Evolutionary conservation across 73 alveolate genomes (phyloP).

Genomic region (Paramecium biaurelia): DNA sequence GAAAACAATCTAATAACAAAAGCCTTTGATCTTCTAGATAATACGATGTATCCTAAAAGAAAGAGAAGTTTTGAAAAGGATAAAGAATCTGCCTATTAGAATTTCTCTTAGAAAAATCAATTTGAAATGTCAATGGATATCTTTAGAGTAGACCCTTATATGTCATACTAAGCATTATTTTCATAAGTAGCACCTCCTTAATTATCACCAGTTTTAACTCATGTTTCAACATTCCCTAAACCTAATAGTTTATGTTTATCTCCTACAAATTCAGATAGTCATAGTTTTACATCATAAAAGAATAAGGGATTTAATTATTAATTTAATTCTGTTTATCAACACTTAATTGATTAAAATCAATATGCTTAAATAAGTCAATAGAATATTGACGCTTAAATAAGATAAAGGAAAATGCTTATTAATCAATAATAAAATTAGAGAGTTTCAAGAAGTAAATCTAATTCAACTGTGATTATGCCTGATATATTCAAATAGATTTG

Average conservation of each 20-base stretch:
- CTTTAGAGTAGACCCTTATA: background rate
- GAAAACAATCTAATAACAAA: constrained; percentile 1
- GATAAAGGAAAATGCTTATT: background rate
- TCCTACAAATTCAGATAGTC: constrained; percentile 32
- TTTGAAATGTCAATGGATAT: constrained; percentile 14
- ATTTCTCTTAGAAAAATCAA: background rate
- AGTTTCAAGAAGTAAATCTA: constrained; percentile 16
- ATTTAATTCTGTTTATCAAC: background rate
- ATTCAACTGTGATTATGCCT: constrained; percentile 10
- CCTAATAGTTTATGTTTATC: background rate
- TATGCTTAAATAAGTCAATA: background rate
- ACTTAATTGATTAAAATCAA: constrained; percentile 32
- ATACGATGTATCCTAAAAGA: constrained; percentile 10
- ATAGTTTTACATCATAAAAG: constrained; percentile 7
- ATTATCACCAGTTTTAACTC: background rate
- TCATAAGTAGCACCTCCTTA: constrained; percentile 34
- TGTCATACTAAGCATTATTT: background rate
- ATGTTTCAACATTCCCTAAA: background rate
- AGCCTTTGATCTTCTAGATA: constrained; percentile 8
- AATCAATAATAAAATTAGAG: background rate
- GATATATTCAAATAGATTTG: background rate
- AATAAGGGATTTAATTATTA: background rate
- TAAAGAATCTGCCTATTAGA: constrained; percentile 18
- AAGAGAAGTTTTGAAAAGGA: constrained; percentile 36
- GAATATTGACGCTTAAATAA: constrained; percentile 22